Conservation (phyloP, 306 rosid genomes). For the Dryas octopetala region DNA sequence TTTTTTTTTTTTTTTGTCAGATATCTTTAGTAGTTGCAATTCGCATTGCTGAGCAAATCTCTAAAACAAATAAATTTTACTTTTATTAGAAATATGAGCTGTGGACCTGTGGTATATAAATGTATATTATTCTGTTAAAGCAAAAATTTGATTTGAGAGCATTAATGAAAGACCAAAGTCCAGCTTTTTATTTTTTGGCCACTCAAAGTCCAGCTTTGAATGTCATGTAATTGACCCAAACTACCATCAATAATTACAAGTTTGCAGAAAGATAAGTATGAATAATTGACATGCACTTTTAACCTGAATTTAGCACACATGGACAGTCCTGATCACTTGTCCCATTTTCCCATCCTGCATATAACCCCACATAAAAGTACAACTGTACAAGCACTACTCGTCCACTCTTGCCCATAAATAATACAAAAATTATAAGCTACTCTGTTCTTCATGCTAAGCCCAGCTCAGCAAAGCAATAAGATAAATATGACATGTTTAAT, state of each 20-base stretch:
- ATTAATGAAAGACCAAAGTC: too few species aligned
- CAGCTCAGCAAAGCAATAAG: not conserved
- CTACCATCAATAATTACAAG: not conserved
- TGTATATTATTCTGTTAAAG: too few species aligned
- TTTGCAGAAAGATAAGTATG: not conserved
- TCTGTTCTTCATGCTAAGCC: not conserved
- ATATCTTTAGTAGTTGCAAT: too few species aligned
- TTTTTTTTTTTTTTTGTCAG: too few species aligned
- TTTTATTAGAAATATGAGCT: too few species aligned
- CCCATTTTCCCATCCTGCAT: not conserved
- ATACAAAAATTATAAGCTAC: not conserved
- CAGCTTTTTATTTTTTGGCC: too few species aligned
- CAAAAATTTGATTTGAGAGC: too few species aligned
- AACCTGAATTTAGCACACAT: not conserved
- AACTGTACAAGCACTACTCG: not conserved
- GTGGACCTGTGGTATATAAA: too few species aligned
- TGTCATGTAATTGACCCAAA: too few species aligned
- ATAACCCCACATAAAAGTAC: not conserved
- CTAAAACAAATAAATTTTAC: too few species aligned
- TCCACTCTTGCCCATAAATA: not conserved
- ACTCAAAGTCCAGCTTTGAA: too few species aligned
- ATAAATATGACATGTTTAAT: not conserved
- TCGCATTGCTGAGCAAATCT: too few species aligned
- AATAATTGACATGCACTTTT: not conserved
- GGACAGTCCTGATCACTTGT: conserved; percentile 1